A percentile compares a stretch with the other conserved stretches of the same genome.
Conservation (phyloP, 345 rosid genomes). For the Cardamine resedifolia region DNA sequence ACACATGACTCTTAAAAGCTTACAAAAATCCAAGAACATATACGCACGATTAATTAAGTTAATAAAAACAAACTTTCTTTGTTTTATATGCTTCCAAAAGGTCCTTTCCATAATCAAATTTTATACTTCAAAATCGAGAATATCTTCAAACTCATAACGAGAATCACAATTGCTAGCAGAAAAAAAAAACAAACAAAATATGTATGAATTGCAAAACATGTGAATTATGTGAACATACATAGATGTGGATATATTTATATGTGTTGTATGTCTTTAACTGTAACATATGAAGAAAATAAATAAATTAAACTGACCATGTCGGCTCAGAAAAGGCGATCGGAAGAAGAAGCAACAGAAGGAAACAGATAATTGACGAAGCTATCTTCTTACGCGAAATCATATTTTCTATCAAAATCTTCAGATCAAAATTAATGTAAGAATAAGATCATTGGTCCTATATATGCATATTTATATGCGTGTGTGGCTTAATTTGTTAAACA, state of each 20-base stretch:
- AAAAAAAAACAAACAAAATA: slow-evolving; percentile 6
- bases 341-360: slow-evolving; percentile 28
- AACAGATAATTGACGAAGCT: slow-evolving; percentile 12
- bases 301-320: slow-evolving; percentile 17
- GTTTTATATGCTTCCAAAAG: background rate
- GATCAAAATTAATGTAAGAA: slow-evolving; percentile 12
- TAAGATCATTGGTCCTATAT: background rate
- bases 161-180: background rate
- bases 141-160: slow-evolving; percentile 9
- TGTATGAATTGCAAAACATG: slow-evolving; percentile 25
- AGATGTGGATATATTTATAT: background rate
- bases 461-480: slow-evolving; percentile 20
- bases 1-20: background rate
- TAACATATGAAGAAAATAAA: background rate
- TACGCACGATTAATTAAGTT: background rate
- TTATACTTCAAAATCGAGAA: background rate
- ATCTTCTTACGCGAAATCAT: slow-evolving; percentile 19
- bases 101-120: background rate
- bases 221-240: background rate
- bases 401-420: background rate
- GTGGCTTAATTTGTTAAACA: slow-evolving; percentile 18
- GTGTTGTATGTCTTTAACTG: background rate
- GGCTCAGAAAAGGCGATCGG: slow-evolving; percentile 22
- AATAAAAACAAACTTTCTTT: background rate
- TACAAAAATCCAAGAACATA: background rate